Evolutionary conservation across 2,329 filamentous ascomycete genomes (phyloP), one percentile per base, ranked within the genome.

Genomic region (Coniella lustricola): DNA sequence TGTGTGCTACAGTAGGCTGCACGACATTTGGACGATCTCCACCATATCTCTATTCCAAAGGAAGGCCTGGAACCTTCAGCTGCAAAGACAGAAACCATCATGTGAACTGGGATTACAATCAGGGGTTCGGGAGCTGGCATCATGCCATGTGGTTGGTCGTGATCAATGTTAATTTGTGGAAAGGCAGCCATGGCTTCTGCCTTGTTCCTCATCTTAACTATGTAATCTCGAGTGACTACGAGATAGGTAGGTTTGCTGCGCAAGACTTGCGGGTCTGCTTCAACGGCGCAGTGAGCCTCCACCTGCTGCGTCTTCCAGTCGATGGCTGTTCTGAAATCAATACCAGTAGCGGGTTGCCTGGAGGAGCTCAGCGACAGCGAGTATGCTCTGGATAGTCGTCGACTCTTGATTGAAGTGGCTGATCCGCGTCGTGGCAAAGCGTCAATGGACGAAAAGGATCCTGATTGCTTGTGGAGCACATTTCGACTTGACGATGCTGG

Each of bases 11-110:
- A 65, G 53, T 75, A 78, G 13, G 68, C 63, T 35, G 74, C 62
- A 12, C 67, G 64, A 2, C 70, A 67, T 48, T 67, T 64, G 14
- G 63, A 59, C 13, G 70, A 70, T 49, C 68, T 71, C 76, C 76
- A 80, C 75, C 76, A 80, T 2, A 79, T 65, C 56, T 81, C 76
- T 44, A 80, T 60, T 5, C 74, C 74, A 38, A 74, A 76, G 7
- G 71, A 69, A 12, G 73, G 69, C 40, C 70, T 67, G 1, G 68
- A 68, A 37, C 68, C 70, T 56, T 79, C 75, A 25, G 75, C 71
- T 25, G 69, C 69, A 53, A 77, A 79, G 2, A 70, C 69, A 2
- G 76, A 73, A 33, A 80, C 71, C 20, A 80, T 66, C 33, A 67
- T 70, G 14, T 71, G 67, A 7, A 79, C 60, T 0, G 76, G 73